Conservation (phyloP, 2,329 filamentous ascomycete genomes). For the Fusarium nurragi region DNA sequence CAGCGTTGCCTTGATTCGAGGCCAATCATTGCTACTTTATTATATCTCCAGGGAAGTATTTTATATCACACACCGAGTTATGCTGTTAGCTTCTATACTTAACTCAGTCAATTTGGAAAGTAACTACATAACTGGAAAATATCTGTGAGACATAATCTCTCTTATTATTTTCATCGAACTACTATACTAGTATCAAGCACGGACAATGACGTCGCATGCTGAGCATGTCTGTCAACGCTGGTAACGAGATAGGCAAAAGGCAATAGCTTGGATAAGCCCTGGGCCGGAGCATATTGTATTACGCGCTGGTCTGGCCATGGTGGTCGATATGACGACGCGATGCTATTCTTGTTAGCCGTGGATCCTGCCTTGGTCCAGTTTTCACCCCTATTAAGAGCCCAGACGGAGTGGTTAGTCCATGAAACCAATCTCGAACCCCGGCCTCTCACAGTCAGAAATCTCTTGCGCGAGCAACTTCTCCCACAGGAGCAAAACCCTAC, state of each 20-base stretch:
- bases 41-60: neutral
- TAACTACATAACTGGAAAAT: neutral
- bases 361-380: constrained; percentile 13
- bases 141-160: constrained; percentile 5
- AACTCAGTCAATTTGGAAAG: neutral
- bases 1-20: constrained; percentile 8
- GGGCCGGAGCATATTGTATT: neutral
- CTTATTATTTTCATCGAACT: neutral
- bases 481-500: neutral
- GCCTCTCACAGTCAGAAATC: neutral
- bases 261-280: constrained; percentile 8
- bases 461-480: neutral
- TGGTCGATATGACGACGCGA: constrained; percentile 27
- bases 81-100: neutral
- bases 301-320: constrained; percentile 14
- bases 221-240: neutral
- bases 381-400: constrained; percentile 18
- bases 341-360: constrained; percentile 19
- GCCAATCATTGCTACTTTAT: neutral
- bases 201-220: constrained; percentile 12
- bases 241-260: constrained; percentile 13
- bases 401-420: neutral
- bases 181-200: neutral
- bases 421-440: neutral
- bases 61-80: too few relatives aligned